Evolutionary conservation across 768 basidiomycete genomes (phyloP), one percentile per base, ranked within the genome.

Genomic region (Jaapia argillacea): DNA sequence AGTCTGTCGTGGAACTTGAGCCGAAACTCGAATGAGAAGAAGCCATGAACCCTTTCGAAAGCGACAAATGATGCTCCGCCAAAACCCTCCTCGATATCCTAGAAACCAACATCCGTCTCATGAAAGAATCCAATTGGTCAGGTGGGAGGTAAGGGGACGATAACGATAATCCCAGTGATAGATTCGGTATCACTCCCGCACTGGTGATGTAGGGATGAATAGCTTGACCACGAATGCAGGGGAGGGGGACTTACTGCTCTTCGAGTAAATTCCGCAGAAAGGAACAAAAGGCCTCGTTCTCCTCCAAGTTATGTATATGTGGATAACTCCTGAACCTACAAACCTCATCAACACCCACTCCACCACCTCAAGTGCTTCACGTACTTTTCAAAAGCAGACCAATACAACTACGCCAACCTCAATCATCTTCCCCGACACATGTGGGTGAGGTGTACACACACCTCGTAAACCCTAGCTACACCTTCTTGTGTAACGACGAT

Each of bases 31-130:
- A 37, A 70, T 62, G 48, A 46, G 45, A 44, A n/a, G n/a, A n/a
- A n/a, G n/a, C n/a, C n/a, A n/a, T n/a, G n/a, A 77, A 67, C 22
- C 71, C 73, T 45, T 75, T 70, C 5, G 88, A 84, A 4, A 94
- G 68, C 1, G 87, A 84, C 42, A 92, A 75, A 52, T 94, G 90
- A 51, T 94, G 90, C 56, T 92, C 87, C 3, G 79, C 85, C 20
- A 94, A 72, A 24, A 94, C 91, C 24, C 90, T 79, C 18, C 90
- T 74, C 10, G 89, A 91, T 58, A 92, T 91, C 42, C 90, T 75
- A 2, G 90, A 92, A 40, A 89, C 75, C 6, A 94, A 72, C 90
- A 94, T 94, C 20, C 89, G 78, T 20, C 80, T 75, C 83, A 91
- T 88, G 59, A 91, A 89, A 2, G 85, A 72, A 58, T 92, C 89